Evolutionary conservation across 306 rosid species (phyloP).

Genomic region (Quercus wislizeni): DNA sequence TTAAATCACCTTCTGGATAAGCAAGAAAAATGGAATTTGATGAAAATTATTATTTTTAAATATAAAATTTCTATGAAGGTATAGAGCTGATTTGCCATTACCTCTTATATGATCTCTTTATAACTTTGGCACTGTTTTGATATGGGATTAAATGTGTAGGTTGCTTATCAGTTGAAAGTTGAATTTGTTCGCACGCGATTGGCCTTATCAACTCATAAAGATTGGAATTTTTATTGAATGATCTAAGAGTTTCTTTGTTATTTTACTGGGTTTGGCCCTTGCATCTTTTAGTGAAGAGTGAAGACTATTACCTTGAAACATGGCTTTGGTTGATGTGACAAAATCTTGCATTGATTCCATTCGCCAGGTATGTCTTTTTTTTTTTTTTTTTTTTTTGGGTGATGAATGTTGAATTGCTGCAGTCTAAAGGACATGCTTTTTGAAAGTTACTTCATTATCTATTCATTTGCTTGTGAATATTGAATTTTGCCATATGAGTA

Average conservation of each 20-base stretch:
- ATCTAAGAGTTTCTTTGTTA: background rate
- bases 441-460: background rate
- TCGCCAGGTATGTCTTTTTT: constrained; percentile 42
- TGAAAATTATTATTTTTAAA: background rate
- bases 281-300: background rate
- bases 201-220: background rate
- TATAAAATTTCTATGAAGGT: background rate
- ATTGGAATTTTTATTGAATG: background rate
- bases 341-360: constrained; percentile 71
- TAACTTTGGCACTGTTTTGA: background rate
- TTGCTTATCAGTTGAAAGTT: background rate
- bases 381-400: background rate
- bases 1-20: background rate
- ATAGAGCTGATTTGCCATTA: background rate
- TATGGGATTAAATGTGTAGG: background rate
- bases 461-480: background rate
- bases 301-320: constrained; percentile 17
- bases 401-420: background rate
- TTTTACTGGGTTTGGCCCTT: background rate
- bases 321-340: constrained; percentile 74
- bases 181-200: background rate
- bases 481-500: background rate
- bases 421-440: background rate
- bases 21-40: background rate
- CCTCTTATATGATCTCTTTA: background rate